phyloP scores from a whole-genome alignment of 106 monocot genomes.

The Platanthera guangdongensis region DNA sequence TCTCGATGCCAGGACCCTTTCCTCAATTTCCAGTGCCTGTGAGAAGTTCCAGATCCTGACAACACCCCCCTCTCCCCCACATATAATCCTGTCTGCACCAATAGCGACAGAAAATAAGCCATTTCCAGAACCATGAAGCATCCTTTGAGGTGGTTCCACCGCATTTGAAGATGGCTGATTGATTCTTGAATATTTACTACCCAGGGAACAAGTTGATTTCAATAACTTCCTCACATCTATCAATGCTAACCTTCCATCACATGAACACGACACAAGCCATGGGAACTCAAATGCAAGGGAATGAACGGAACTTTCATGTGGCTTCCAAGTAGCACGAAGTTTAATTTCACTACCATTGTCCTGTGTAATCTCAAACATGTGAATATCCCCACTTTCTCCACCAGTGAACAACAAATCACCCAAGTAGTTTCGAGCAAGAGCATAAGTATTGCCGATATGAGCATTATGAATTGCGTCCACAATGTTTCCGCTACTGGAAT shows the following conservation, averaged over 20 bases:
- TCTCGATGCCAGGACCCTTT: constrained; percentile 42
- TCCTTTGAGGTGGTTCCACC: constrained; percentile 72
- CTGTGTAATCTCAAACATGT: constrained; percentile 38
- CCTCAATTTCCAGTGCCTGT: constrained; percentile 65
- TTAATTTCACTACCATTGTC: constrained; percentile 17
- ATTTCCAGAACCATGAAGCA: constrained; percentile 65
- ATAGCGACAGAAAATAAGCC: constrained; percentile 51
- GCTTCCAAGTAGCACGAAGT: constrained; percentile 45
- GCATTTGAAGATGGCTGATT: neutral
- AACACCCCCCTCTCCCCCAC: constrained; percentile 62
- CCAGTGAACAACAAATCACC: constrained; percentile 75
- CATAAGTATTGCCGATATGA: constrained; percentile 42
- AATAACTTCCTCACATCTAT: constrained; percentile 72
- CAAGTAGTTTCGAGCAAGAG: constrained; percentile 46
- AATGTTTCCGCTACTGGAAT: constrained; percentile 30
- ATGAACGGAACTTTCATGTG: constrained; percentile 45
- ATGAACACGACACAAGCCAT: constrained; percentile 74
- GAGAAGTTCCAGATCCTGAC: constrained; percentile 83
- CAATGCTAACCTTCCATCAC: constrained; percentile 67
- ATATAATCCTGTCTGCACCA: constrained; percentile 68
- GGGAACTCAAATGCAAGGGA: constrained; percentile 83
- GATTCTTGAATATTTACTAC: constrained; percentile 4
- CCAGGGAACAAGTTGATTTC: constrained; percentile 11
- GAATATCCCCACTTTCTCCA: constrained; percentile 64
- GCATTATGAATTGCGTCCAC: constrained; percentile 24